Conservation (phyloP, 2,329 filamentous ascomycete genomes). For the Teratosphaeria nubilosa region DNA sequence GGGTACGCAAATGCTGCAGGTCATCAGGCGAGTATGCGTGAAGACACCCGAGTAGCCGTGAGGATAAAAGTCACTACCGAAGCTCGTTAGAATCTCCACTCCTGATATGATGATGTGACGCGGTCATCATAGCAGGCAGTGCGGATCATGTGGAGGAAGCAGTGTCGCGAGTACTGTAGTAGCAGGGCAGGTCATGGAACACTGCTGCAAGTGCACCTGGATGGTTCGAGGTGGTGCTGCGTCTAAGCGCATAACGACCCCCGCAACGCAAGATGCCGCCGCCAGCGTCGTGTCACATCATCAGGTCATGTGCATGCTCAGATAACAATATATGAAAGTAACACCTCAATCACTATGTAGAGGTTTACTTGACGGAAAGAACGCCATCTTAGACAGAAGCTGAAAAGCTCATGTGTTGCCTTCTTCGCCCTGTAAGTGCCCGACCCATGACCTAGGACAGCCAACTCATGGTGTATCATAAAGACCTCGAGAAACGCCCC, state of each 20-base stretch:
- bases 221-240: background rate
- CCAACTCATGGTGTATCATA: background rate
- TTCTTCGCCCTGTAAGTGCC: background rate
- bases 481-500: background rate
- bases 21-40: background rate
- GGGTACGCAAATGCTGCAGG: background rate
- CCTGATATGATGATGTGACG: background rate
- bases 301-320: background rate
- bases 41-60: background rate
- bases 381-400: background rate
- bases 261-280: background rate
- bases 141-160: background rate
- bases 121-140: background rate
- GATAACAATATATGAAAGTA: background rate
- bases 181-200: background rate
- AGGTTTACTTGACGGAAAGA: background rate
- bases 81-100: background rate
- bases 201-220: background rate
- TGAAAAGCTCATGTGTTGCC: background rate
- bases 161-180: background rate
- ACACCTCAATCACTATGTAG: background rate
- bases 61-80: background rate
- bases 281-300: background rate
- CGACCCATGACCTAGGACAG: background rate
- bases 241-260: background rate